phyloP scores from a whole-genome alignment of 1,284 basidiomycete species.

The Leccinum discolor region DNA sequence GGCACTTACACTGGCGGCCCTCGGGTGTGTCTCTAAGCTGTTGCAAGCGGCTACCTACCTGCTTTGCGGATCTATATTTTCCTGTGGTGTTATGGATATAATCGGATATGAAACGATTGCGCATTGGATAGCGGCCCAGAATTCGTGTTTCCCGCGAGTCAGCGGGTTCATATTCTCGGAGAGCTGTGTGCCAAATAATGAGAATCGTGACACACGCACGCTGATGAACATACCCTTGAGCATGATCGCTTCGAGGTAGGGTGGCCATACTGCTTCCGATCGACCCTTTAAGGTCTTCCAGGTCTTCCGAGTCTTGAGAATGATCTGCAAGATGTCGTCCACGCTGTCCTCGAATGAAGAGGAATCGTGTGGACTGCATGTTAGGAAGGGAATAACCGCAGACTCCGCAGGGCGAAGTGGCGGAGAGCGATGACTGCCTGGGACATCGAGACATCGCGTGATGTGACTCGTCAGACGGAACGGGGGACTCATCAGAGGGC shows the following conservation, averaged over 20 bases:
- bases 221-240: conserved; percentile 56
- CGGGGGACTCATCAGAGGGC: conserved; percentile 16
- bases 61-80: conserved; percentile 65
- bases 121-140: conserved; percentile 70
- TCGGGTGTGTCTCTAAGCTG: conserved; percentile 69
- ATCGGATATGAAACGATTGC: conserved; percentile 74
- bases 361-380: conserved; percentile 13
- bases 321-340: conserved; percentile 58
- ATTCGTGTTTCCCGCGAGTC: conserved; percentile 68
- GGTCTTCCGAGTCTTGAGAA: conserved; percentile 67
- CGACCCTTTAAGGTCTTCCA: conserved; percentile 71
- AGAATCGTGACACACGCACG: conserved; percentile 11
- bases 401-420: conserved; percentile 7
- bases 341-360: conserved; percentile 19
- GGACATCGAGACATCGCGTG: conserved; percentile 1
- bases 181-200: conserved; percentile 24
- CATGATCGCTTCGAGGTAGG: conserved; percentile 71
- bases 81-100: conserved; percentile 66
- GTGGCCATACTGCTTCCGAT: conserved; percentile 74
- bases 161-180: conserved; percentile 68
- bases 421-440: conserved; percentile 1
- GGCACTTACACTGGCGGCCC: conserved; percentile 59
- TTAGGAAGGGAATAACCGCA: conserved; percentile 2
- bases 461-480: conserved; percentile 4
- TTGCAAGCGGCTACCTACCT: conserved; percentile 73